Evolutionary conservation across 169 alveolate species (phyloP).

Genomic region (Cryptosporidium bovis): DNA sequence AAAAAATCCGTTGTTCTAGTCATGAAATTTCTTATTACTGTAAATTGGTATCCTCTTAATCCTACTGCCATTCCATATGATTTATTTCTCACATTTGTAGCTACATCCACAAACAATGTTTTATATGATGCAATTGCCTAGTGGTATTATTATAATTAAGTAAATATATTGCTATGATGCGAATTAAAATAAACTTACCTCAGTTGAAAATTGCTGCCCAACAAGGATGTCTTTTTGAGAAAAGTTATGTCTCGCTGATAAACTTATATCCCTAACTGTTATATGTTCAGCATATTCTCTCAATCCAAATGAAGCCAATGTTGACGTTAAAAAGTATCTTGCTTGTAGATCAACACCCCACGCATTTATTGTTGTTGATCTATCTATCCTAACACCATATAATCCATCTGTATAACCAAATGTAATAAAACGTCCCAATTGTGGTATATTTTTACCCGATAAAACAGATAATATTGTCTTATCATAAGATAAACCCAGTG

Average conservation of each 20-base stretch:
- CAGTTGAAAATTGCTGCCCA: constrained; percentile 71
- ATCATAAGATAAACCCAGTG: constrained; percentile 51
- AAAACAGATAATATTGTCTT: constrained; percentile 49
- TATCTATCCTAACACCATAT: constrained; percentile 62
- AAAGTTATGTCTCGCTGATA: constrained; percentile 62
- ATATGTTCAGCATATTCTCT: constrained; percentile 74
- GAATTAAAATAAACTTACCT: constrained; percentile 19
- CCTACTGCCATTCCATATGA: constrained; percentile 68
- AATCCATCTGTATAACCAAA: constrained; percentile 72
- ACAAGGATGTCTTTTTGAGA: constrained; percentile 22
- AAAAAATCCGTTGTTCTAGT: constrained; percentile 64
- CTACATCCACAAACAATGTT: constrained; percentile 58
- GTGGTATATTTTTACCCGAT: constrained; percentile 45
- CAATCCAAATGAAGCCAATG: constrained; percentile 57
- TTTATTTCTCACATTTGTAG: constrained; percentile 49
- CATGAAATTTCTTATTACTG: constrained; percentile 44
- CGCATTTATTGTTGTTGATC: constrained; percentile 59
- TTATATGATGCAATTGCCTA: constrained; percentile 71
- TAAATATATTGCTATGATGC: not conserved
- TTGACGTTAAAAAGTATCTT: constrained; percentile 63
- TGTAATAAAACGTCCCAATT: constrained; percentile 51
- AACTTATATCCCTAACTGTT: constrained; percentile 47
- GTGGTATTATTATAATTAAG: not conserved
- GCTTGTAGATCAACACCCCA: constrained; percentile 74
- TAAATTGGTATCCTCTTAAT: constrained; percentile 72